phyloP scores from a whole-genome alignment of 495 filamentous ascomycete species.

The Aspergillus steynii region DNA sequence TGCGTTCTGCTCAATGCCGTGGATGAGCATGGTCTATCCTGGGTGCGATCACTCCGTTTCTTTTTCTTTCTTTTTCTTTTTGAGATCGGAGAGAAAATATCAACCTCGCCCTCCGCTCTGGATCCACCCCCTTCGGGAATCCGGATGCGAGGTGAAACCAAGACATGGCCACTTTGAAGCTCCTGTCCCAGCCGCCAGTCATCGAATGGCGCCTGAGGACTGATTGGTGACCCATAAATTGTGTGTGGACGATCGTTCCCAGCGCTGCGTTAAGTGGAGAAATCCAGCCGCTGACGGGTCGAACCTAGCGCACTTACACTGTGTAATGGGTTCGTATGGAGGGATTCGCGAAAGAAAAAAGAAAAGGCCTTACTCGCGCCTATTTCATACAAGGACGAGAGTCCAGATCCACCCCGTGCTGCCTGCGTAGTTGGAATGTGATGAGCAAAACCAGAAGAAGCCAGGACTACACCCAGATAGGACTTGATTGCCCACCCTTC shows the following conservation, averaged over 20 bases:
- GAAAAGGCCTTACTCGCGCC: no score
- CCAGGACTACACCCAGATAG: not conserved
- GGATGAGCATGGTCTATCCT: not conserved
- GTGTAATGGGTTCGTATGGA: not conserved
- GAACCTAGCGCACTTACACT: not conserved
- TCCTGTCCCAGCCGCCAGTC: not conserved
- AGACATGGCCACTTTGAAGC: not conserved
- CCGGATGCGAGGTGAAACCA: not conserved
- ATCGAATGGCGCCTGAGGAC: not conserved
- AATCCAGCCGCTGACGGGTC: not conserved
- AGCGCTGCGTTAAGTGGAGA: not conserved
- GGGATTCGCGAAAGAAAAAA: no score
- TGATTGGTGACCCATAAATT: not conserved
- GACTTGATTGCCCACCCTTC: not conserved
- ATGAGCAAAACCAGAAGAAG: not conserved
- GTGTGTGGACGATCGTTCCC: slow-evolving; percentile 3
- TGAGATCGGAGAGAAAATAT: no score
- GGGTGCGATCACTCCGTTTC: not conserved
- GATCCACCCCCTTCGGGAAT: not conserved
- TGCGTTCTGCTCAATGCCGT: not conserved
- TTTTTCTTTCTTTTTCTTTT: not conserved
- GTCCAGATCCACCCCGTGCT: not conserved
- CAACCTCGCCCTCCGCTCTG: not conserved
- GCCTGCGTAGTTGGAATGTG: not conserved
- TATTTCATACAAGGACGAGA: not conserved